Percentiles rank a stretch among this genome's conserved stretches.
phyloP scores from a whole-genome alignment of 2,329 filamentous ascomycete species.

The Aspergillus pseudonomiae region DNA sequence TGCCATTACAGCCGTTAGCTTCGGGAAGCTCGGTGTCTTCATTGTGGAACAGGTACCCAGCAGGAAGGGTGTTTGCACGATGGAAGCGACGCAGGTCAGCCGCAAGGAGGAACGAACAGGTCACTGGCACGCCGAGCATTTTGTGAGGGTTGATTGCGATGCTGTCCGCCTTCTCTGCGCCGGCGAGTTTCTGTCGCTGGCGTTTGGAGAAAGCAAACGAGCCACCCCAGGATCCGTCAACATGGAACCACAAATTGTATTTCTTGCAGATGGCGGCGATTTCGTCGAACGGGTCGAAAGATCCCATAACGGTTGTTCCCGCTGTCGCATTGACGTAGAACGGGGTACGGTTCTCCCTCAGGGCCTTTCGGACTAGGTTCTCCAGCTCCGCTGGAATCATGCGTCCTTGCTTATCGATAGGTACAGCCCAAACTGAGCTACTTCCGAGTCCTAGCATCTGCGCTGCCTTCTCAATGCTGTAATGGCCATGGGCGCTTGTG shows the following conservation, averaged over 20 bases:
- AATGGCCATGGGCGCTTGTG: slow-evolving; percentile 88
- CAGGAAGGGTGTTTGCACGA: slow-evolving; percentile 79
- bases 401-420: slow-evolving; percentile 70
- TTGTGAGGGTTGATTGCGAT: slow-evolving; percentile 94
- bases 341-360: slow-evolving; percentile 71
- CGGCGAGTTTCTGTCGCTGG: slow-evolving; percentile 67
- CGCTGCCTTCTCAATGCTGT: slow-evolving; percentile 93
- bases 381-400: slow-evolving; percentile 72
- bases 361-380: slow-evolving; percentile 62
- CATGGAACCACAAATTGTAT: slow-evolving; percentile 83
- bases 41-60: slow-evolving; percentile 81
- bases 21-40: slow-evolving; percentile 45
- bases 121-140: slow-evolving; percentile 90
- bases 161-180: slow-evolving; percentile 74
- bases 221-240: slow-evolving; percentile 92
- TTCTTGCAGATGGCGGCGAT: slow-evolving; percentile 72
- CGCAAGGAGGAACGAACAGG: slow-evolving; percentile 85
- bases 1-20: slow-evolving; percentile 21
- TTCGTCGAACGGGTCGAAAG: slow-evolving; percentile 76
- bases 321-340: slow-evolving; percentile 96
- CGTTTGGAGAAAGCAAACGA: slow-evolving; percentile 74
- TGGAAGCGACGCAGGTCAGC: slow-evolving; percentile 78
- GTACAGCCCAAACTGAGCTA: slow-evolving; percentile 70
- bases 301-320: slow-evolving; percentile 89
- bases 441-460: slow-evolving; percentile 84